phyloP scores from a whole-genome alignment of 176 grass and related monocot species.

The Lolium multiflorum region DNA sequence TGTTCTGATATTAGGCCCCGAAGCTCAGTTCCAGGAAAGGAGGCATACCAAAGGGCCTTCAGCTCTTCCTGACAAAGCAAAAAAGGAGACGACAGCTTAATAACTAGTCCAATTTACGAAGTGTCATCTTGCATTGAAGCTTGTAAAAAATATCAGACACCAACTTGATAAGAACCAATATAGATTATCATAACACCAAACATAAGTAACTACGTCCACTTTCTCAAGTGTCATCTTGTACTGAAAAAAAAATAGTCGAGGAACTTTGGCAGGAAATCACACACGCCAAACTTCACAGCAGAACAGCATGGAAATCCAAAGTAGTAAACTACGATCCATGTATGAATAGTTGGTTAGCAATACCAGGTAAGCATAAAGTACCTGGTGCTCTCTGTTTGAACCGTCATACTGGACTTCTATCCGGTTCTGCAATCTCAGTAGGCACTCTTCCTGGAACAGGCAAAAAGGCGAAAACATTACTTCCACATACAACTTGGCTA shows the following conservation, averaged over 20 bases:
- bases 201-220: slow-evolving; percentile 13
- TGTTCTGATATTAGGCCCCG: slow-evolving; percentile 80
- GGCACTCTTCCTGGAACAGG: slow-evolving; percentile 79
- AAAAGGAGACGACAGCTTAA: slow-evolving; percentile 25
- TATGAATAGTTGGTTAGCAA: neutral
- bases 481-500: slow-evolving; percentile 7
- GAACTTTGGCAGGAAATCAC: slow-evolving; percentile 4
- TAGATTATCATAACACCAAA: neutral
- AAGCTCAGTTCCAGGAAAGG: slow-evolving; percentile 88
- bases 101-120: slow-evolving; percentile 17
- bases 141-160: neutral
- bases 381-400: slow-evolving; percentile 89
- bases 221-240: slow-evolving; percentile 28
- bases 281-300: neutral
- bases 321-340: neutral
- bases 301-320: neutral
- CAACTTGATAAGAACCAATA: neutral
- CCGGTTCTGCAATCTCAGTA: slow-evolving; percentile 81
- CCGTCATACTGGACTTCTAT: slow-evolving; percentile 85
- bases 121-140: slow-evolving; percentile 15
- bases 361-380: slow-evolving; percentile 43
- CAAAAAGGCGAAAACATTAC: neutral
- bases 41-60: slow-evolving; percentile 71
- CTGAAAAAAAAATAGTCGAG: neutral
- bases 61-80: slow-evolving; percentile 69